These are phyloP conservation scores for Dendrocalamus sinicus DNA, from an alignment of 176 grass and related monocot species.

Conservation along the genomic window DNA sequence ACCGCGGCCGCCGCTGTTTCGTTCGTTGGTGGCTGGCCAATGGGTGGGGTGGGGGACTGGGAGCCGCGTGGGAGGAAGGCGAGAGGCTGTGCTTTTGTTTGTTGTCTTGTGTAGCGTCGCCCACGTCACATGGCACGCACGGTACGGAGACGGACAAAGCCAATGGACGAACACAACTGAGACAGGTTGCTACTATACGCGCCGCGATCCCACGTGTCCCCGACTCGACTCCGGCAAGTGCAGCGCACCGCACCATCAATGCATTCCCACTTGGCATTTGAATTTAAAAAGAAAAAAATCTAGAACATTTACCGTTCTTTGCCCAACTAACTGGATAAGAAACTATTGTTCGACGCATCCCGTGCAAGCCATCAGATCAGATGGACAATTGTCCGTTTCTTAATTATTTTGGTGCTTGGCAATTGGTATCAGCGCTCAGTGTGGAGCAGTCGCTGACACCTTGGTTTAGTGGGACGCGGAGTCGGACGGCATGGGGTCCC, in stretches of 20 bases:
- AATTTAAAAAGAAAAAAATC: background rate
- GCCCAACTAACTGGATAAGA: no score
- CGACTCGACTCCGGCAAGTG: background rate
- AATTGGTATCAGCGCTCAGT: background rate
- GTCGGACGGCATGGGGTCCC: no score
- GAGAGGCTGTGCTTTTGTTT: conserved; percentile 20
- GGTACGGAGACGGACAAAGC: background rate
- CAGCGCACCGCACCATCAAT: background rate
- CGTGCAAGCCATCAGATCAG: no score
- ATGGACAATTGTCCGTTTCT: background rate
- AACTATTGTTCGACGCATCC: no score
- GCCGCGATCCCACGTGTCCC: conserved; percentile 8
- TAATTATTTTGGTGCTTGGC: background rate
- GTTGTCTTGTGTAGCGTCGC: no score
- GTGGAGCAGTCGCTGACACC: background rate
- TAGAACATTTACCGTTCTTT: no score
- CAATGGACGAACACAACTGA: conserved; percentile 27
- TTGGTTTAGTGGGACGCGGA: background rate
- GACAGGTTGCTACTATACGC: background rate
- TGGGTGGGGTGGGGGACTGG: background rate
- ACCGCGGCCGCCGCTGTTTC: background rate
- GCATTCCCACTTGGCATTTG: background rate
- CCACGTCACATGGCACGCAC: background rate
- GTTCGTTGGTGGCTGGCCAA: conserved; percentile 16
- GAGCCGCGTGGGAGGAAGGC: background rate